These are phyloP conservation scores for Dipodascus albidus DNA, from an alignment of 805 yeast genomes.

Conservation along the genomic window DNA sequence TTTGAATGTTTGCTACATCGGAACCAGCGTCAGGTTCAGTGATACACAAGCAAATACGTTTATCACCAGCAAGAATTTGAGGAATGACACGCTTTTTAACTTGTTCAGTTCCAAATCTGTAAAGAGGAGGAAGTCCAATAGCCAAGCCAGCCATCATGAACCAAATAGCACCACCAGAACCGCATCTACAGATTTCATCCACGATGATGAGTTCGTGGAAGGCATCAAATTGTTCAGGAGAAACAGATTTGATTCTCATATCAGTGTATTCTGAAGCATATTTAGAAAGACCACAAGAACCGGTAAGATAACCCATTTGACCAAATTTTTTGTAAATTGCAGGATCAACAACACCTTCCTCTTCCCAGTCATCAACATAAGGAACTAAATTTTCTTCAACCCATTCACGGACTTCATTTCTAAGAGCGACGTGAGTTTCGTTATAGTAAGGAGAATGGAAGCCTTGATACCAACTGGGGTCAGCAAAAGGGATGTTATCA, in stretches of 20 bases:
- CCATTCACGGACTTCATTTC: conserved; percentile 30
- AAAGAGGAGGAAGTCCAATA: conserved; percentile 31
- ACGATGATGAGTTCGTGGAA: conserved; percentile 30
- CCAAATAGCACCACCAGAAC: conserved; percentile 33
- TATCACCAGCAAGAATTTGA: conserved; percentile 27
- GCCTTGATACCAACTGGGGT: conserved; percentile 32
- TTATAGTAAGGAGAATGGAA: conserved; percentile 28
- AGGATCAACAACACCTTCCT: conserved; percentile 25
- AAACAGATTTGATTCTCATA: conserved; percentile 26
- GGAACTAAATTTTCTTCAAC: conserved; percentile 29
- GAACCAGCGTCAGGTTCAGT: conserved; percentile 37
- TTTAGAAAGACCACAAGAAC: conserved; percentile 25
- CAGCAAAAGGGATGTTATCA: conserved; percentile 28
- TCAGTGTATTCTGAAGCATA: conserved; percentile 28
- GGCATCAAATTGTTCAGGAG: conserved; percentile 28
- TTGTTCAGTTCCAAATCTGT: conserved; percentile 24
- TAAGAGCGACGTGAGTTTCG: conserved; percentile 30
- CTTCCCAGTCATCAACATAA: conserved; percentile 33
- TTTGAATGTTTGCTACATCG: conserved; percentile 31
- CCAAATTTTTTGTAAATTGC: conserved; percentile 26
- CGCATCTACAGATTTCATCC: conserved; percentile 30
- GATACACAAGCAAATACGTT: conserved; percentile 30
- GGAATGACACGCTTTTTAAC: conserved; percentile 29
- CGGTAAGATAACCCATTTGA: conserved; percentile 29
- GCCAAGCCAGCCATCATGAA: conserved; percentile 30